These are phyloP conservation scores for Lactarius trivialis DNA, from an alignment of 768 basidiomycete genomes.

Conservation along the genomic window DNA sequence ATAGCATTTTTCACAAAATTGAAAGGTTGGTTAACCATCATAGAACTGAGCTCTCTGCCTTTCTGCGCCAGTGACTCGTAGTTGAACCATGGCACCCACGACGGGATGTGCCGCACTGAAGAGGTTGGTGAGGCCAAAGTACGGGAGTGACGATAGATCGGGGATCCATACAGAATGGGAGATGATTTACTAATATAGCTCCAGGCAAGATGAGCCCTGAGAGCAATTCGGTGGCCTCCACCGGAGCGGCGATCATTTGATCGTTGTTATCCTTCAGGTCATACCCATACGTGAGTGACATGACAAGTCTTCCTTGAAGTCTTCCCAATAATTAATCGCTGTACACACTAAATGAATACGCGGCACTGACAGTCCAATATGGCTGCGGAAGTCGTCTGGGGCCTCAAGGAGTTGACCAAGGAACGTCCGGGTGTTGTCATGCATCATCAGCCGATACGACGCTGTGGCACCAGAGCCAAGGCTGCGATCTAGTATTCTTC, in stretches of 20 bases:
- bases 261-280: not conserved
- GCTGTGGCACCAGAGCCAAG: not conserved
- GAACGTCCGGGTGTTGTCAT: not conserved
- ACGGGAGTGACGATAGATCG: not conserved
- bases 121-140: not conserved
- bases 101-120: slow-evolving; percentile 5
- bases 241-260: not conserved
- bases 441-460: not conserved
- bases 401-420: not conserved
- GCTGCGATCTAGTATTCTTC: slow-evolving; percentile 6
- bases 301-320: slow-evolving; percentile 6
- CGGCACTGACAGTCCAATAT: not conserved
- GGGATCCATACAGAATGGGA: not conserved
- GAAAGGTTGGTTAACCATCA: not conserved
- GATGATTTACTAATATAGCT: not conserved
- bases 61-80: not conserved
- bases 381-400: not conserved
- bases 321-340: not conserved
- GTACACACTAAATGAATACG: no score
- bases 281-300: slow-evolving; percentile 12
- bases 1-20: slow-evolving; percentile 6
- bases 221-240: not conserved
- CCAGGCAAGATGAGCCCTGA: not conserved
- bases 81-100: slow-evolving; percentile 6
- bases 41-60: not conserved